Base-by-base conservation (phyloP, 2,329 filamentous ascomycete species). In the Apiospora aurea region DNA sequence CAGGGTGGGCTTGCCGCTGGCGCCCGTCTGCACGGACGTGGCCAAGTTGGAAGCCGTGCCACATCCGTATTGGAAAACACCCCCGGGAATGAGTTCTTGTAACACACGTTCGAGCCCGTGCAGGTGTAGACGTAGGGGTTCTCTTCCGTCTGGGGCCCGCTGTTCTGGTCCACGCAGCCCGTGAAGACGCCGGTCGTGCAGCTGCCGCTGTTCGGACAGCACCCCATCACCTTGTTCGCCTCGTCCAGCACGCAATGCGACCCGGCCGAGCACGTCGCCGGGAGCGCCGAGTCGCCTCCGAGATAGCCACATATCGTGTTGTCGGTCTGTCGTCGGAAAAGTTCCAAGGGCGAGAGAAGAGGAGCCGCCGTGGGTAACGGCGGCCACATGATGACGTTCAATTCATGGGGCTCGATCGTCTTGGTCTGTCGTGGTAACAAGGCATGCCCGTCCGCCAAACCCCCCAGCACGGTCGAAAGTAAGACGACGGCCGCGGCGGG, bases 271-370 rank as follows among this genome's bases (percentile, higher is more conserved):
- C 89, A 91, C 49, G 88, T 90, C 51, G 88, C 89, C 2, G 88
- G 87, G 43, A 89, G 79, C 34, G 80, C 79, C 0, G 84, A 78
- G 74, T 89, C 79, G 29, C 87, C 88, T 73, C 85, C 86, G 76
- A 91, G 83, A 79, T 85, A 91, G 57, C 89, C 89, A 75, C 89
- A 90, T 71, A 91, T 78, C 21, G 88, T 90, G 79, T 89, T 88
- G 70, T 81, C 77, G 38, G 79, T 77, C 72, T 86, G 83, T 51
- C 85, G 83, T 66, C 82, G 83, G 34, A 78, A 76, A 7, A 85
- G 79, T 51, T 82, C 79, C 53, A 77, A 78, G 57, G 80, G 80
- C 68, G 80, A 76, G 3, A 64, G 1, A 5, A 78, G 72, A 14
- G 85, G 85, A 21, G 82, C 78, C 2, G 82, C 81, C 14, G 87